Base-by-base conservation (phyloP, 768 basidiomycete genomes). In the Suillus tomentosus region DNA sequence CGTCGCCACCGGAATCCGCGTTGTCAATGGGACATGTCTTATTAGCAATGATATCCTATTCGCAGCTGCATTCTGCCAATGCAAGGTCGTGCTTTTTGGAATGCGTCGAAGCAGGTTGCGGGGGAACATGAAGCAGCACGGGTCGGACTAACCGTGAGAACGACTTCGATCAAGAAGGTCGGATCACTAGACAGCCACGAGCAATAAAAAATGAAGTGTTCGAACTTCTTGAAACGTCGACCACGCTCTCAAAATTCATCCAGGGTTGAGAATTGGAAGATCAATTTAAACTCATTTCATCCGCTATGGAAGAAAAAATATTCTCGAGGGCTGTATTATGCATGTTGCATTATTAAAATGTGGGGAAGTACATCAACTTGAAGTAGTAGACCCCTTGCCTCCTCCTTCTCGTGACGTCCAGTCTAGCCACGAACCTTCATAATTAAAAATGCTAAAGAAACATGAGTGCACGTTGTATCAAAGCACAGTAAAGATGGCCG, bases 341-440 rank as follows among this genome's bases (percentile, higher is more conserved):
- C 56, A 39, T 57, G 56, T 39, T 57, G 37, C 22, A 39, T 57
- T 13, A 39, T 57, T 22, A 24, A 57, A 39, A 39, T 57, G 37
- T 15, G 56, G 24, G 56, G 56, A 57, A 57, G 56, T 57, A 24
- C 34, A 48, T 69, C 39, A 66, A 37, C 36, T 37, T 37, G 36
- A 37, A 42, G 64, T 37, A 34, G 50, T 64, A 42, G 62, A 53
- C 53, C 60, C 51, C 76, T 79, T 66, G 70, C 81, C 70, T 80
- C 80, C 63, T 77, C 80, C 67, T 79, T 87, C 73, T 79, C 79
- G 76, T 71, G 79, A 78, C 14, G 85, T 83, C 94, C 94, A 96
- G 68, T 96, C 92, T 61, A 93, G 74, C 92, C 93, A 96, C 22
- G 91, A 93, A 10, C 94, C 94, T 67, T 84, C 85, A 74, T 94